These are phyloP conservation scores for Parastagonospora nodorum DNA, from an alignment of 2,329 filamentous ascomycete species.

Conservation along the genomic window DNA sequence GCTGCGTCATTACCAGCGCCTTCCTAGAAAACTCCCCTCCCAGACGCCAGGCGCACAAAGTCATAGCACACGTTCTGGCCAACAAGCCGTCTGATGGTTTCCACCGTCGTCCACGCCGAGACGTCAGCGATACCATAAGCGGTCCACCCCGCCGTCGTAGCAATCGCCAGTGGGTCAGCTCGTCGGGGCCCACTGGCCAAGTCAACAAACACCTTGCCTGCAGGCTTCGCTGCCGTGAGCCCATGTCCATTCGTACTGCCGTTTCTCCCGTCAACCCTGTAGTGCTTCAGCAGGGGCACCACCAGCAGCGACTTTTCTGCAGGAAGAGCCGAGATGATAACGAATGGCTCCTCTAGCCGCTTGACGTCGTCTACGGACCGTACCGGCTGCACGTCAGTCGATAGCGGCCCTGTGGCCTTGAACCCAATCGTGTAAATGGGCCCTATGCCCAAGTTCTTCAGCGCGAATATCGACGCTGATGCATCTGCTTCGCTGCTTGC, in stretches of 20 bases:
- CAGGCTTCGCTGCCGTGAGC: constrained; percentile 25
- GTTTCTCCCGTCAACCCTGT: constrained; percentile 56
- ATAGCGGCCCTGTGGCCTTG: constrained; percentile 63
- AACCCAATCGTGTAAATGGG: constrained; percentile 87
- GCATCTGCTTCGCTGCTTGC: constrained; percentile 76
- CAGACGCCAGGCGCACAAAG: constrained; percentile 77
- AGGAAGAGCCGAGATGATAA: constrained; percentile 78
- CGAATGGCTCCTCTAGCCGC: constrained; percentile 77
- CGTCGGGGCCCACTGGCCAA: constrained; percentile 71
- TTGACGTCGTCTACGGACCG: constrained; percentile 79
- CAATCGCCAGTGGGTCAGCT: constrained; percentile 70
- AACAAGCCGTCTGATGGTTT: constrained; percentile 76
- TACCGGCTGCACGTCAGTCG: constrained; percentile 67
- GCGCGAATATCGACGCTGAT: constrained; percentile 76
- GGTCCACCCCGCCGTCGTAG: constrained; percentile 76
- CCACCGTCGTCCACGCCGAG: constrained; percentile 81
- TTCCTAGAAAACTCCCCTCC: constrained; percentile 57
- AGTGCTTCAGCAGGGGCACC: constrained; percentile 76
- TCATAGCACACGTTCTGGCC: constrained; percentile 88
- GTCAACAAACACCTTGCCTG: constrained; percentile 77
- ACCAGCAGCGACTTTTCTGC: constrained; percentile 80
- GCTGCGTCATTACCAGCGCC: constrained; percentile 8
- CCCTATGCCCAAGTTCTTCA: constrained; percentile 74
- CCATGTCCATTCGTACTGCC: constrained; percentile 28
- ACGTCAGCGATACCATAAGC: constrained; percentile 81